Evolutionary conservation across 495 filamentous ascomycete species (phyloP), one percentile per base, ranked within the genome.

Genomic region (Aspergillus bridgeri): DNA sequence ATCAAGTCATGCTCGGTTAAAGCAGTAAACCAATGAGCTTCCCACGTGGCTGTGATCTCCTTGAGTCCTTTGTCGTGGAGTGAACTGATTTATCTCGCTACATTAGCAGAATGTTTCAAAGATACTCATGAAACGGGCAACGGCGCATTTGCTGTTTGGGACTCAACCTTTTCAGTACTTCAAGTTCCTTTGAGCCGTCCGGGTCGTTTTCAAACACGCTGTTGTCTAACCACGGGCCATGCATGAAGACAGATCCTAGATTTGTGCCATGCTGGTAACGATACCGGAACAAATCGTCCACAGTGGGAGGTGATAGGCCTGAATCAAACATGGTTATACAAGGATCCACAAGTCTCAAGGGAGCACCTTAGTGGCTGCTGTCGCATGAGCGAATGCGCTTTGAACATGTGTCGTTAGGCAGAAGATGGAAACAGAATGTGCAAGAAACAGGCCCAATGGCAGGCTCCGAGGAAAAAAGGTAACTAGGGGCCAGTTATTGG

Each of bases 261-360:
- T 84, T 85, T 4, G 72, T 71, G 18, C 81, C 82, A 64, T 84
- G 77, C 56, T 83, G 79, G 62, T 77, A 81, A 51, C 82, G 78
- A 63, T 82, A 83, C 15, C 79, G 69, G 25, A 77, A 65, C 42
- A 81, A 65, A 58, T 84, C 80, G 43, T 63, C 54, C 6, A 64
- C 48, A 21, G 72, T 73, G 13, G 79, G 74, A 7, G 71, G 54
- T 13, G 42, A 24, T 24, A 20, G 6, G 44, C 18, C 33, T 19
- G 19, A 42, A 42, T 42, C 25, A 53, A 13, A 18, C 51, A 53
- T 53, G 18, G 19, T 53, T 15, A 11, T 38, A 38, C 33, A 38
- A 38, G 33, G 33, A 38, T 15, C 33, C 8, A n/a, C n/a, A n/a
- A n/a, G n/a, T n/a, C n/a, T 27, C 25, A 38, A 38, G 5, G 33